Evolutionary conservation across 139 green algal genomes (phyloP).

Genomic region (Mesotaenium endlicherianum): DNA sequence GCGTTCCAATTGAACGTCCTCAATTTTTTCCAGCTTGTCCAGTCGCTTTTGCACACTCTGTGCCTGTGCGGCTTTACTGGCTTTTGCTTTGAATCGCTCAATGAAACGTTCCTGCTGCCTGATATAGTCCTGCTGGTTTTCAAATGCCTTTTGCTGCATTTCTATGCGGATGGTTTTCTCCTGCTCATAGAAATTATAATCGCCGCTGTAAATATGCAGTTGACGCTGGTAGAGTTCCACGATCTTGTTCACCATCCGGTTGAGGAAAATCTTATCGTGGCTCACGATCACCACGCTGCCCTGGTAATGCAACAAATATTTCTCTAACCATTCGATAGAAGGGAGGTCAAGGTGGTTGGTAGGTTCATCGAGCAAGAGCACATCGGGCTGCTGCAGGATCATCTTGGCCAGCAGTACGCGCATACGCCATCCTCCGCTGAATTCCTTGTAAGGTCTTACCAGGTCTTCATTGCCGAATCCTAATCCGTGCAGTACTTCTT

Average conservation of each 20-base stretch:
- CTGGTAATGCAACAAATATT: slow-evolving; percentile 74
- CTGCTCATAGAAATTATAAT: not conserved
- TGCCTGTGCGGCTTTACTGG: not conserved
- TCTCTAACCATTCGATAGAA: slow-evolving; percentile 93
- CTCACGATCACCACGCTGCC: slow-evolving; percentile 88
- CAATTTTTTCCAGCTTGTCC: not conserved
- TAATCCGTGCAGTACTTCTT: not conserved
- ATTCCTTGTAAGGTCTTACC: not conserved
- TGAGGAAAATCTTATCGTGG: slow-evolving; percentile 94
- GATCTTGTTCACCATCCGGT: slow-evolving; percentile 60
- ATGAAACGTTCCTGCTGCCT: not conserved
- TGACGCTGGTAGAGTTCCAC: not conserved
- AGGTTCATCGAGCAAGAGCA: slow-evolving; percentile 52
- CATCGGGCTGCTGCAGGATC: slow-evolving; percentile 71
- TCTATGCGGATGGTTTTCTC: not conserved
- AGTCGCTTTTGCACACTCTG: not conserved
- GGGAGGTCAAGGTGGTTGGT: slow-evolving; percentile 94
- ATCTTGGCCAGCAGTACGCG: not conserved
- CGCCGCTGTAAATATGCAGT: not conserved
- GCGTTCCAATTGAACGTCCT: not conserved
- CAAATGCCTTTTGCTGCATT: not conserved
- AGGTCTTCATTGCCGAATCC: not conserved
- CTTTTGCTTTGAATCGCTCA: not conserved
- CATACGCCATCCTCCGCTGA: not conserved
- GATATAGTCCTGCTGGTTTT: not conserved